These are phyloP conservation scores for Microthlaspi erraticum DNA, from an alignment of 345 rosid species.

Conservation along the genomic window DNA sequence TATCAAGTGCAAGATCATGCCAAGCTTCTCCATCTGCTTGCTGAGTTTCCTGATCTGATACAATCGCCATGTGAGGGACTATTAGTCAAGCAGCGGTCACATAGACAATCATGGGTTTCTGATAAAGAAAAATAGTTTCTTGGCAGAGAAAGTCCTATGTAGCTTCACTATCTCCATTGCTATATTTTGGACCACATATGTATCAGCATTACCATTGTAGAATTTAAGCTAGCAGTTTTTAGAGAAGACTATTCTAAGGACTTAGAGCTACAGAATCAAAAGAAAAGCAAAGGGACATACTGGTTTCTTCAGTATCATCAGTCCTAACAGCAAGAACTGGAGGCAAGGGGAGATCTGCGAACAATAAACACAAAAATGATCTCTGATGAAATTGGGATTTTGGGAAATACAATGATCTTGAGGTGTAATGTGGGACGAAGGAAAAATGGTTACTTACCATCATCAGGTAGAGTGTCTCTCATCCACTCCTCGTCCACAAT, in stretches of 20 bases:
- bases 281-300: conserved; percentile 49
- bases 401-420: not conserved
- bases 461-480: conserved; percentile 91
- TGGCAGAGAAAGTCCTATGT: not conserved
- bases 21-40: conserved; percentile 68
- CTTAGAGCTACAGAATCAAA: not conserved
- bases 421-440: conserved; percentile 7
- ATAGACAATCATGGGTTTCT: too few species aligned
- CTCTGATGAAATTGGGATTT: not conserved
- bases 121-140: too few species aligned
- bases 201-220: not conserved
- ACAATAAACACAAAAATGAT: conserved; percentile 20
- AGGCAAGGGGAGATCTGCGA: conserved; percentile 83
- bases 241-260: not conserved
- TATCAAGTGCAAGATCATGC: conserved; percentile 82
- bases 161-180: not conserved
- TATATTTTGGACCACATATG: conserved; percentile 15
- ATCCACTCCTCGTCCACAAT: conserved; percentile 96
- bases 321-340: conserved; percentile 70
- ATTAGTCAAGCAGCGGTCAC: conserved; percentile 2
- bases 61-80: not conserved
- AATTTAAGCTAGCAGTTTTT: not conserved
- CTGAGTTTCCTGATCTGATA: conserved; percentile 79
- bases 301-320: conserved; percentile 91
- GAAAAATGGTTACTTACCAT: conserved; percentile 65